These are phyloP conservation scores for Fusarium caatingaense DNA, from an alignment of 2,329 filamentous ascomycete species.

Conservation along the genomic window DNA sequence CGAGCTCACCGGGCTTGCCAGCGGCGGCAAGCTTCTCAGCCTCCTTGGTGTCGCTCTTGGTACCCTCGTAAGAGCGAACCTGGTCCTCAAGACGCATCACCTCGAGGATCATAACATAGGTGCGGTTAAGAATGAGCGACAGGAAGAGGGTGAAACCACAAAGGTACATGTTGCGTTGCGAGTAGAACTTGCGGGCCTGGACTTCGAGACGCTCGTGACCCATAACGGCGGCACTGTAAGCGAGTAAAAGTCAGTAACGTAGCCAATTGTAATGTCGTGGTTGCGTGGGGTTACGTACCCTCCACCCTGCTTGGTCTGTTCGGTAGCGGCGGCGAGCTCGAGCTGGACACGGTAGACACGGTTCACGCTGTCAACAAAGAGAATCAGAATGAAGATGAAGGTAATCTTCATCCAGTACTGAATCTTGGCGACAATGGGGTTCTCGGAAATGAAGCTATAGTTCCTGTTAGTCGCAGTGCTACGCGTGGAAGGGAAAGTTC, in stretches of 20 bases:
- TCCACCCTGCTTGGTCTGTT: conserved; percentile 60
- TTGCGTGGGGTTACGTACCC: conserved; percentile 56
- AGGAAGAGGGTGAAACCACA: conserved; percentile 99
- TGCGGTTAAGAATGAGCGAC: conserved; percentile 98
- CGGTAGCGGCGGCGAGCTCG: conserved; percentile 80
- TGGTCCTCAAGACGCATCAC: conserved; percentile 91
- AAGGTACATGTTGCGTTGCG: conserved; percentile 99
- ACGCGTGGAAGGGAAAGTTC: not conserved
- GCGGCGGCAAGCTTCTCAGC: conserved; percentile 77
- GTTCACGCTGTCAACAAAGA: conserved; percentile 96
- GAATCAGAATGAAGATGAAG: conserved; percentile 98
- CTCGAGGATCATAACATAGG: conserved; percentile 97
- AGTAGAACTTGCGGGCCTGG: conserved; percentile 99
- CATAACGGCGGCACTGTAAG: conserved; percentile 71
- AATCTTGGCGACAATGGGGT: conserved; percentile 83
- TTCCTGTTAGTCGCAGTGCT: conserved; percentile 11
- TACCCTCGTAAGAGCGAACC: conserved; percentile 80
- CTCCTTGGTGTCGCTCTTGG: conserved; percentile 69
- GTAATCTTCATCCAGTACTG: conserved; percentile 99
- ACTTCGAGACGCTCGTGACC: conserved; percentile 97
- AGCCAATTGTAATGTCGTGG: conserved; percentile 1
- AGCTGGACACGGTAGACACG: conserved; percentile 97
- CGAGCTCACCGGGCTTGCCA: conserved; percentile 81
- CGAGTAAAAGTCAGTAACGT: conserved; percentile 34
- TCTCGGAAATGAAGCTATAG: conserved; percentile 89